Evolutionary conservation across 176 grass and related monocot species (phyloP).

Genomic region (Avena sativa): DNA sequence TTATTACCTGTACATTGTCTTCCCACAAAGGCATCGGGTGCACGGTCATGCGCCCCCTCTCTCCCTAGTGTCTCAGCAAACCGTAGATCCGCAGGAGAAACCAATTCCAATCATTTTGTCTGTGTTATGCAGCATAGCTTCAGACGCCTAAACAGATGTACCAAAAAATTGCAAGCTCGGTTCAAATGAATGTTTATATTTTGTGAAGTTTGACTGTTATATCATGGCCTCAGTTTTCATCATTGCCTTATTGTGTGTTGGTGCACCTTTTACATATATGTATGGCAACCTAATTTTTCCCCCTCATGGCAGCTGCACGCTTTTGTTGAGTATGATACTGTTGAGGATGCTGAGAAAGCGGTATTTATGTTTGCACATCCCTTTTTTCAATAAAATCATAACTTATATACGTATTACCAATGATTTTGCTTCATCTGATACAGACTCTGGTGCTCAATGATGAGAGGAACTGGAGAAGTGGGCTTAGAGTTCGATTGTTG

Average conservation of each 20-base stretch:
- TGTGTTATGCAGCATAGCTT: not conserved
- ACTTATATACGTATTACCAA: conserved; percentile 14
- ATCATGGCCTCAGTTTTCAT: conserved; percentile 16
- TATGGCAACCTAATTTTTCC: conserved; percentile 34
- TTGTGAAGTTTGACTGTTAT: conserved; percentile 26
- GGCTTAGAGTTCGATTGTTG: conserved; percentile 85
- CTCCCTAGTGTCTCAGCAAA: not conserved
- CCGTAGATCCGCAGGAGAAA: not conserved
- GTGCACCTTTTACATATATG: not conserved
- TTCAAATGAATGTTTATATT: conserved; percentile 11
- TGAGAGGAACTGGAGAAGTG: conserved; percentile 98
- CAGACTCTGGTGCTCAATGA: conserved; percentile 94
- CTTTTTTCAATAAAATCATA: conserved; percentile 21
- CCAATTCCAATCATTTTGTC: conserved; percentile 1
- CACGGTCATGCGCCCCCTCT: not conserved
- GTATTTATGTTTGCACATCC: conserved; percentile 49
- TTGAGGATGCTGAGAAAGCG: conserved; percentile 91
- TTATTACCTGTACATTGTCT: not conserved
- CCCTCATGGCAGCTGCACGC: conserved; percentile 80
- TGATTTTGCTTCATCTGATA: conserved; percentile 31
- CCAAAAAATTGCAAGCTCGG: not conserved
- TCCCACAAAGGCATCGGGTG: not conserved
- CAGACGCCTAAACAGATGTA: not conserved
- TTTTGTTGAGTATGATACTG: conserved; percentile 93
- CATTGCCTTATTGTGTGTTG: not conserved